Percentiles rank a stretch among this genome's conserved stretches.
Evolutionary conservation across 306 rosid genomes (phyloP).

Genomic region (Prunus mongolica): DNA sequence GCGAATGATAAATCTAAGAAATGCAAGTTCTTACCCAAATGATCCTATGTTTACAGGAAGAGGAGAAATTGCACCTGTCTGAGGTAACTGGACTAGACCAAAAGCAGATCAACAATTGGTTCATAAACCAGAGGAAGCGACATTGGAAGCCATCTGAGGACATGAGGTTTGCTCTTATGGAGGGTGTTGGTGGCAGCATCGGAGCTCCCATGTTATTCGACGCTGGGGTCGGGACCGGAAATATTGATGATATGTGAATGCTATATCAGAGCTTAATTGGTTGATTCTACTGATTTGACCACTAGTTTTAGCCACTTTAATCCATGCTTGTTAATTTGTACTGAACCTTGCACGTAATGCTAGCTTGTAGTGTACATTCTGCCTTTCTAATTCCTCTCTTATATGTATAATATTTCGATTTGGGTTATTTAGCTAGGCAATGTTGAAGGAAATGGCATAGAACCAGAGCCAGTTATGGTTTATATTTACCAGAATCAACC

Average conservation of each 20-base stretch:
- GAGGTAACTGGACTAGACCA: slow-evolving; percentile 61
- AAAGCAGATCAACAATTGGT: slow-evolving; percentile 90
- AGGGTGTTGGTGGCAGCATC: slow-evolving; percentile 17
- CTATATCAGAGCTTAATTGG: background rate
- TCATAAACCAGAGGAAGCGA: slow-evolving; percentile 85
- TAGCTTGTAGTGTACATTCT: too few species aligned
- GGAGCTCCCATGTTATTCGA: background rate
- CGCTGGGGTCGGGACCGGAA: background rate
- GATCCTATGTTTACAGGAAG: slow-evolving; percentile 39
- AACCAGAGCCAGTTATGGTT: too few species aligned
- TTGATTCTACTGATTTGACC: background rate
- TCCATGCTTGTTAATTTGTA: too few species aligned
- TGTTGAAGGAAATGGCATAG: too few species aligned
- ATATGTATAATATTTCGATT: too few species aligned
- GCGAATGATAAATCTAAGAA: background rate
- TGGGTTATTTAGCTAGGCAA: too few species aligned
- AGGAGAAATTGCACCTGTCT: slow-evolving; percentile 65
- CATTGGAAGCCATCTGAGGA: slow-evolving; percentile 93
- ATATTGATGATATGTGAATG: background rate
- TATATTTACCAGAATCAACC: too few species aligned
- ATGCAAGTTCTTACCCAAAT: background rate
- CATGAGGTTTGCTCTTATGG: slow-evolving; percentile 54
- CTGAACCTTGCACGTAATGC: background rate
- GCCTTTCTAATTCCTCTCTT: too few species aligned
- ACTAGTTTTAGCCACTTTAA: too few species aligned